Evolutionary conservation across 2,329 filamentous ascomycete species (phyloP).

Genomic region (Alternaria viburni): DNA sequence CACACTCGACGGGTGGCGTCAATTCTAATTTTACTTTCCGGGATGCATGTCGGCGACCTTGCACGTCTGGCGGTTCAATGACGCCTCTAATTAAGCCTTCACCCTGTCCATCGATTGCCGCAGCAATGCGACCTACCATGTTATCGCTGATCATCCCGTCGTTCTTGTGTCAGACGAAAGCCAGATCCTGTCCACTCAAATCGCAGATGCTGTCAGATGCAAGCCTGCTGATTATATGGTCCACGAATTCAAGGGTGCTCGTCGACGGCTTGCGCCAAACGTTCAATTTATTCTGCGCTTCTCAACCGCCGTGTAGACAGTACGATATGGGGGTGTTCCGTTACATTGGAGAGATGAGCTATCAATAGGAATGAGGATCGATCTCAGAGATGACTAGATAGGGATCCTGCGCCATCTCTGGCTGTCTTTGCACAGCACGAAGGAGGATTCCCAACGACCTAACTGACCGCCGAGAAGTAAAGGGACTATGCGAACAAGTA

Average conservation of each 20-base stretch:
- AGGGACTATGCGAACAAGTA: not conserved
- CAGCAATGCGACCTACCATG: not conserved
- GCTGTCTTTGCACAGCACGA: not conserved
- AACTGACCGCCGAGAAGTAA: not conserved
- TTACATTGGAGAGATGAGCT: not conserved
- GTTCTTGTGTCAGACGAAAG: not conserved
- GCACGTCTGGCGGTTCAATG: not conserved
- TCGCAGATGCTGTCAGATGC: constrained; percentile 5
- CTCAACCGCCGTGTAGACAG: not conserved
- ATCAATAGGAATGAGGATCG: not conserved
- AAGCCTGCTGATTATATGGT: constrained; percentile 1
- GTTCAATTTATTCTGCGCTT: not conserved
- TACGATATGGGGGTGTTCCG: not conserved
- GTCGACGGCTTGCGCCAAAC: constrained; percentile 1
- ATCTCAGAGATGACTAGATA: not conserved
- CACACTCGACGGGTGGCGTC: not conserved
- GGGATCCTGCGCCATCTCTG: not conserved
- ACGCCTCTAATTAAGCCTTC: constrained; percentile 2
- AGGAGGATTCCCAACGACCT: not conserved
- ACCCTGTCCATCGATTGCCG: not conserved
- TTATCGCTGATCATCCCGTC: not conserved
- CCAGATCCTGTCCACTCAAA: not conserved
- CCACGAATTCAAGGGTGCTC: not conserved
- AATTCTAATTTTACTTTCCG: not conserved
- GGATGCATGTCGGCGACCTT: constrained; percentile 7